Percentiles rank a stretch among this genome's conserved stretches.
phyloP scores from a whole-genome alignment of 2,329 filamentous ascomycete species.

The Arthroderma uncinatum region DNA sequence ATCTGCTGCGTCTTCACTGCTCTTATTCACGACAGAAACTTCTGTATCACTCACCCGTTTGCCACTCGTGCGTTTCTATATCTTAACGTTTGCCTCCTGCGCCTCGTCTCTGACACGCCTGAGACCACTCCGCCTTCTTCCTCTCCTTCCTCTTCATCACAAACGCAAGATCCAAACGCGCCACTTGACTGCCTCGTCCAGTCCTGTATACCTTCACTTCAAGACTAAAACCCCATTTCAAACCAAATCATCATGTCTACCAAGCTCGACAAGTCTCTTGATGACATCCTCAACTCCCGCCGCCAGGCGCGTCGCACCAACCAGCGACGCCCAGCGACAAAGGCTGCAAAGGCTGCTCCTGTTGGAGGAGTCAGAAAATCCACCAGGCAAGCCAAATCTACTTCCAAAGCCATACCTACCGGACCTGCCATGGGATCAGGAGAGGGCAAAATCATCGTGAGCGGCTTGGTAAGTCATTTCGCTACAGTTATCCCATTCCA shows the following conservation, averaged over 20 bases:
- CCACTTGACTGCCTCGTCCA: neutral
- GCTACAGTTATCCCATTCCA: slow-evolving; percentile 8
- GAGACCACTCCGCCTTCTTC: neutral
- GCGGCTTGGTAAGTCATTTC: slow-evolving; percentile 70
- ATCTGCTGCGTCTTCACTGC: slow-evolving; percentile 11
- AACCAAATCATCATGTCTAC: slow-evolving; percentile 57
- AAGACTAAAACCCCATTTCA: neutral
- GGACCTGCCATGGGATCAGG: slow-evolving; percentile 51
- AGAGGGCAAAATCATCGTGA: slow-evolving; percentile 96
- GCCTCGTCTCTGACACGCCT: neutral
- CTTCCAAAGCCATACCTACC: slow-evolving; percentile 47
- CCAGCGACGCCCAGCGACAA: slow-evolving; percentile 35
- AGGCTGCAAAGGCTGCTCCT: slow-evolving; percentile 48
- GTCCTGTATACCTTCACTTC: neutral
- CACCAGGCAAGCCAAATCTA: slow-evolving; percentile 39
- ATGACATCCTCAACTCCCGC: slow-evolving; percentile 84
- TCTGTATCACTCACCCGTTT: neutral
- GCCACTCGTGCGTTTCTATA: neutral
- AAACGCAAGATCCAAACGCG: neutral
- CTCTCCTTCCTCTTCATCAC: neutral
- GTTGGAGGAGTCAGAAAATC: slow-evolving; percentile 80
- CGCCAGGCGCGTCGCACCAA: slow-evolving; percentile 43
- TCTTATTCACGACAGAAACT: slow-evolving; percentile 1
- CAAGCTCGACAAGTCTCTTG: slow-evolving; percentile 94
- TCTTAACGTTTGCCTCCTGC: neutral